Evolutionary conservation across 805 yeast genomes (phyloP).

Genomic region (Saturnispora besseyi): DNA sequence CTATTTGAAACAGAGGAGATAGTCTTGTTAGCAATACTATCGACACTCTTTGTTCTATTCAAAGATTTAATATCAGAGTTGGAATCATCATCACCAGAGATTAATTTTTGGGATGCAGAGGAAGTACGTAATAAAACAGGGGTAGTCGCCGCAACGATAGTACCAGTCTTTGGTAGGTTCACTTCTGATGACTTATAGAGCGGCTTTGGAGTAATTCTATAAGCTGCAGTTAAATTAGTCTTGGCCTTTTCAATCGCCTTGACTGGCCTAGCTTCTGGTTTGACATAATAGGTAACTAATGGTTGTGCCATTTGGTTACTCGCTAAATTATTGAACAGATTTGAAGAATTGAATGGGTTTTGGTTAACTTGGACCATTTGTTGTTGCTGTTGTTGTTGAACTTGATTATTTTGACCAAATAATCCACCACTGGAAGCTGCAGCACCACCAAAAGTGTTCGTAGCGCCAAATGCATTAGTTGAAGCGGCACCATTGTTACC

Average conservation of each 20-base stretch:
- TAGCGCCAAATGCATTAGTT: conserved; percentile 33
- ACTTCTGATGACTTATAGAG: conserved; percentile 31
- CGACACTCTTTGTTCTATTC: conserved; percentile 1
- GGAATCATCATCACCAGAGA: conserved; percentile 4
- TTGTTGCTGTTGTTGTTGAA: conserved; percentile 16
- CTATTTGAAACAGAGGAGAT: conserved; percentile 18
- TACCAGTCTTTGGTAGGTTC: conserved; percentile 17
- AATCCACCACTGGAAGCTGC: conserved; percentile 20
- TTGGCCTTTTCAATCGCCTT: conserved; percentile 44
- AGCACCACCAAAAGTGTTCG: conserved; percentile 14
- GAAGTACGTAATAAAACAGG: conserved; percentile 9
- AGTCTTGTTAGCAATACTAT: conserved; percentile 15
- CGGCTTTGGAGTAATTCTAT: conserved; percentile 57
- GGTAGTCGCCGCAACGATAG: conserved; percentile 19
- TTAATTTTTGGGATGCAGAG: not conserved
- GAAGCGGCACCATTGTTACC: conserved; percentile 15
- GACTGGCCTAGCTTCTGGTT: conserved; percentile 44
- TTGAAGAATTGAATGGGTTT: conserved; percentile 76
- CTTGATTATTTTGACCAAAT: conserved; percentile 19
- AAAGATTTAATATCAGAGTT: conserved; percentile 1
- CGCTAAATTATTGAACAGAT: conserved; percentile 42
- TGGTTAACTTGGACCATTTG: conserved; percentile 30
- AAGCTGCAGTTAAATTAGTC: conserved; percentile 50
- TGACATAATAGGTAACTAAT: conserved; percentile 35
- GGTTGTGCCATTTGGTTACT: conserved; percentile 21